These are phyloP conservation scores for Zygotorulaspora chibaensis DNA, from an alignment of 805 yeast species.

Conservation along the genomic window DNA sequence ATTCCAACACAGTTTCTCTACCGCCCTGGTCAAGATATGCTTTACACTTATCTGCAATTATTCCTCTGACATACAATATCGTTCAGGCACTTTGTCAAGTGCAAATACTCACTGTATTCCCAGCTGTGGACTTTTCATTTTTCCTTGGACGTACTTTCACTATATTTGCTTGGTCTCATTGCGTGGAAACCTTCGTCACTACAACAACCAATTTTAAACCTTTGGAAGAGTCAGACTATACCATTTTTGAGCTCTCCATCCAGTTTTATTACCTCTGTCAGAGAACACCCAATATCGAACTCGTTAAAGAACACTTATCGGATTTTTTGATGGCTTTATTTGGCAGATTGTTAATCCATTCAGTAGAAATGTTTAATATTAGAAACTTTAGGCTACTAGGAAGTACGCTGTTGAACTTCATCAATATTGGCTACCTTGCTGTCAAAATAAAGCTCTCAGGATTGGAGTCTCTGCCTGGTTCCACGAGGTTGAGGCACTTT, in stretches of 20 bases:
- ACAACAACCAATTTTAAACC: constrained; percentile 39
- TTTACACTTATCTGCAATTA: constrained; percentile 29
- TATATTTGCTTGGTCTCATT: constrained; percentile 40
- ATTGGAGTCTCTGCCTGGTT: constrained; percentile 48
- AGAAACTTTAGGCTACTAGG: constrained; percentile 58
- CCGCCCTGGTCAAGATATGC: constrained; percentile 32
- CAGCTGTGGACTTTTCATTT: constrained; percentile 51
- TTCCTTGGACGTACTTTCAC: constrained; percentile 14
- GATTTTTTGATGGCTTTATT: constrained; percentile 50
- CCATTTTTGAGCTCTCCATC: constrained; percentile 30
- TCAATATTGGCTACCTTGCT: constrained; percentile 47
- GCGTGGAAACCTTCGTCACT: constrained; percentile 49
- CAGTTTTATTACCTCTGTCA: constrained; percentile 21
- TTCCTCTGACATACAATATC: constrained; percentile 14
- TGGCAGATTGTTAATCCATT: constrained; percentile 59
- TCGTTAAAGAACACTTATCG: constrained; percentile 9
- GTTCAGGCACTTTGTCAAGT: constrained; percentile 13
- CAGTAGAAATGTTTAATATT: constrained; percentile 52
- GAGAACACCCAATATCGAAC: constrained; percentile 1
- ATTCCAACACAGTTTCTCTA: constrained; percentile 19
- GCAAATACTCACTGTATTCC: constrained; percentile 6
- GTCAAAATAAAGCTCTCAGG: constrained; percentile 40
- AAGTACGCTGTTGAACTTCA: constrained; percentile 54
- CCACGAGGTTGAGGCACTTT: constrained; percentile 53
- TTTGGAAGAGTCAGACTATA: constrained; percentile 28